Evolutionary conservation across 257 asterid species (phyloP).

Genomic region (Henckelia pumila): DNA sequence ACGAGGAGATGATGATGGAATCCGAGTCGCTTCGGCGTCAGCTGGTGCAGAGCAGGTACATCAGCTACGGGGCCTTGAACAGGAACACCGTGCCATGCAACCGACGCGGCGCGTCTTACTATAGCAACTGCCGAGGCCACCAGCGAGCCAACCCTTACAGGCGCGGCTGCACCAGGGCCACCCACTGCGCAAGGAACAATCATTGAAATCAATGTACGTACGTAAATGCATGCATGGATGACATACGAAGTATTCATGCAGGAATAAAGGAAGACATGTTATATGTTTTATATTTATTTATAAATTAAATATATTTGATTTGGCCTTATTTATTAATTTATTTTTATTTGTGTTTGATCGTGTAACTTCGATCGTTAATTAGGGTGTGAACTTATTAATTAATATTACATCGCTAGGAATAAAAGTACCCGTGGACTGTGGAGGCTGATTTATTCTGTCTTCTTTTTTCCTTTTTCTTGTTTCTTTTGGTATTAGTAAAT

Average conservation of each 20-base stretch:
- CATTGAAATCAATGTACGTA: slow-evolving; percentile 19
- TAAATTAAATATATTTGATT: too few species aligned
- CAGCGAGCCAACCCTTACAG: slow-evolving; percentile 41
- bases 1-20: slow-evolving; percentile 51
- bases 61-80: slow-evolving; percentile 45
- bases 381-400: neutral
- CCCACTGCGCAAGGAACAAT: slow-evolving; percentile 40
- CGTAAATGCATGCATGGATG: neutral
- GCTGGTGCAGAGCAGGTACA: slow-evolving; percentile 22
- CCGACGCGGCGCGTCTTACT: slow-evolving; percentile 46
- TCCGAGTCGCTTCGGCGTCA: slow-evolving; percentile 35
- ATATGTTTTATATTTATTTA: too few species aligned
- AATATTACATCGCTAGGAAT: neutral
- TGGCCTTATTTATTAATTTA: neutral
- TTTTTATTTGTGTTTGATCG: neutral
- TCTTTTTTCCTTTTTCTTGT: too few species aligned
- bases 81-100: slow-evolving; percentile 43
- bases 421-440: neutral
- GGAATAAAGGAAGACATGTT: neutral
- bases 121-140: slow-evolving; percentile 32
- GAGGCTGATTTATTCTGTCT: too few species aligned
- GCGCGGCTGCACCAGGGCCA: slow-evolving; percentile 51
- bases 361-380: neutral
- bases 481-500: too few species aligned
- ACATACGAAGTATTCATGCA: neutral